These are phyloP conservation scores for Phaffomyces thermotolerans DNA, from an alignment of 805 yeast species.

Conservation along the genomic window DNA sequence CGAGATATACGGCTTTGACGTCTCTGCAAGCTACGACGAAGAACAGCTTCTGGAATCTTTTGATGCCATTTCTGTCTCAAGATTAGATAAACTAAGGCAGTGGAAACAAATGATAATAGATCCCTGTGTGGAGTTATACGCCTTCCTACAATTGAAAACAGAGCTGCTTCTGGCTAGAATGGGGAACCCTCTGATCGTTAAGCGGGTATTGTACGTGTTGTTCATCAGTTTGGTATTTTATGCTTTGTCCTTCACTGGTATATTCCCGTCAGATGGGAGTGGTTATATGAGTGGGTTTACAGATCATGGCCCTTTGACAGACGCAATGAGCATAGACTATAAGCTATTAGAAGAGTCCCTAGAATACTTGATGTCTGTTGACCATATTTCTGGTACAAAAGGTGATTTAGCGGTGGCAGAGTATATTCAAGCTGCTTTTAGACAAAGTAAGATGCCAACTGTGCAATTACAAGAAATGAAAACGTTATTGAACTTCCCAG, in stretches of 20 bases:
- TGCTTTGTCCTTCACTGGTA: constrained; percentile 49
- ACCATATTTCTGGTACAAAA: constrained; percentile 79
- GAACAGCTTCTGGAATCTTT: constrained; percentile 2
- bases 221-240: constrained; percentile 54
- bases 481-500: constrained; percentile 64
- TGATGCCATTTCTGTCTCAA: constrained; percentile 1
- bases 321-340: constrained; percentile 47
- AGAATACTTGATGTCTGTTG: constrained; percentile 35
- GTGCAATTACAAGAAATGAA: constrained; percentile 45
- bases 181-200: constrained; percentile 85
- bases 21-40: neutral
- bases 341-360: constrained; percentile 26
- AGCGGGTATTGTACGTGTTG: constrained; percentile 65
- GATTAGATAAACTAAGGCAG: constrained; percentile 1
- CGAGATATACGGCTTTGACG: too few species aligned
- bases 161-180: constrained; percentile 54
- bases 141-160: constrained; percentile 30
- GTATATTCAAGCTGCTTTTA: constrained; percentile 54
- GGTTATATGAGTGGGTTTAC: constrained; percentile 42
- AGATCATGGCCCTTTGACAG: constrained; percentile 46
- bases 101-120: constrained; percentile 30
- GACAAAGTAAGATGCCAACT: constrained; percentile 45
- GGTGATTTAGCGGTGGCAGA: constrained; percentile 73
- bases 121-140: constrained; percentile 37
- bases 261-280: constrained; percentile 37